Base-by-base conservation (phyloP, 1,284 basidiomycete species). In the Ceratobasidium sp. region DNA sequence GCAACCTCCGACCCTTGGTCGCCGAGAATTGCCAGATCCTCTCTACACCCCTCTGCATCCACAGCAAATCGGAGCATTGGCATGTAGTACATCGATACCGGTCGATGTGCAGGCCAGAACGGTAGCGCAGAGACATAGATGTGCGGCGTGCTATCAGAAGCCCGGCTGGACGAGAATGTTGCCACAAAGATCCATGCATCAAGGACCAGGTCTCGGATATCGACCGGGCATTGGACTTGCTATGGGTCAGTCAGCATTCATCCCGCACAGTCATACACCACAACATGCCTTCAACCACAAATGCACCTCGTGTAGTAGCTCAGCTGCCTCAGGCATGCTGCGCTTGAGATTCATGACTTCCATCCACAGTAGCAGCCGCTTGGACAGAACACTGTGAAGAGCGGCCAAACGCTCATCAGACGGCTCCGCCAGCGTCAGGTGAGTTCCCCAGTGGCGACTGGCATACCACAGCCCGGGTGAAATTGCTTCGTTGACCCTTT, bases 341-440 rank as follows among this genome's bases (percentile, higher is more conserved):
- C 62, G 17, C 44, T 49, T 61, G 11, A 73, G 13, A 57, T 49
- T 73, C 19, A 73, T 11, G 1, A 73, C 54, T 43, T 73, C 69
- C 57, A 73, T 61, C 69, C 69, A 73, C n/a, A 73, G 44, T 17
- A 73, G 43, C 11, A 73, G 44, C 7, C 57, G 56, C 40, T 25
- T 25, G 13, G 69, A 73, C 6, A 73, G n/a, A 29, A 73, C 61
- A 3, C 37, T 43, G 13, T 51, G n/a, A 8, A 73, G 25, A 19
- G 13, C n/a, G 25, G 32, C 29, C 1, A 34, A 9, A 17, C 61
- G 43, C 8, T 17, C 6, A 17, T 57, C 3, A 9, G 56, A 61
- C 6, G 5, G 13, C 1, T 34, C 43, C 2, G 57, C 57, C 4
- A 32, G 40, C 11, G 7, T 6, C 25, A 62, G 13, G 34, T 73